phyloP scores from a whole-genome alignment of 441 rosid genomes.

The Raphanus hybrid region DNA sequence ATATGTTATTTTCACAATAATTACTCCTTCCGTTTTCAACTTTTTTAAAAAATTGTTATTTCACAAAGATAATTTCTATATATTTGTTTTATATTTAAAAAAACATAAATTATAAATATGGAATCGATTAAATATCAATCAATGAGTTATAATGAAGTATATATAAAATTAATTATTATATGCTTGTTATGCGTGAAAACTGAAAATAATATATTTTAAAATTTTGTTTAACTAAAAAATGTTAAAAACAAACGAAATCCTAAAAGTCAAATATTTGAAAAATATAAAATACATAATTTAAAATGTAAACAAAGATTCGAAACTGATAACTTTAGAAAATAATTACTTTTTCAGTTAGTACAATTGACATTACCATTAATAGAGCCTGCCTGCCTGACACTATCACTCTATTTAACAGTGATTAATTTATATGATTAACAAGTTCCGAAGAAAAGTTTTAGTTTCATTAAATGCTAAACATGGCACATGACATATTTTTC shows the following conservation, averaged over 20 bases:
- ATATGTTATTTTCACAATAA: background rate
- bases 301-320: background rate
- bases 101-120: no score
- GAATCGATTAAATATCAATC: no score
- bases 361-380: background rate
- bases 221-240: background rate
- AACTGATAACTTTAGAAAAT: background rate
- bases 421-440: background rate
- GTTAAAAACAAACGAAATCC: background rate
- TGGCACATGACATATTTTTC: slow-evolving; percentile 30
- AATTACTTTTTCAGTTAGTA: background rate
- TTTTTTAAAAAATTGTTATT: no score
- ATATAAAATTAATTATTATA: no score
- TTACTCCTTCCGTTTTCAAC: no score
- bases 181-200: no score
- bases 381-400: slow-evolving; percentile 3
- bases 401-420: slow-evolving; percentile 8
- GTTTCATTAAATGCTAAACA: slow-evolving; percentile 35
- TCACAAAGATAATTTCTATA: no score
- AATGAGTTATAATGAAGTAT: no score
- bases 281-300: background rate
- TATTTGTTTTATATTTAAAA: no score
- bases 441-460: background rate
- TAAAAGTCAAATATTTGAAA: background rate
- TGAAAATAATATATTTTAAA: background rate